These are phyloP conservation scores for Calocera viscosa DNA, from an alignment of 768 basidiomycete genomes.

Conservation along the genomic window DNA sequence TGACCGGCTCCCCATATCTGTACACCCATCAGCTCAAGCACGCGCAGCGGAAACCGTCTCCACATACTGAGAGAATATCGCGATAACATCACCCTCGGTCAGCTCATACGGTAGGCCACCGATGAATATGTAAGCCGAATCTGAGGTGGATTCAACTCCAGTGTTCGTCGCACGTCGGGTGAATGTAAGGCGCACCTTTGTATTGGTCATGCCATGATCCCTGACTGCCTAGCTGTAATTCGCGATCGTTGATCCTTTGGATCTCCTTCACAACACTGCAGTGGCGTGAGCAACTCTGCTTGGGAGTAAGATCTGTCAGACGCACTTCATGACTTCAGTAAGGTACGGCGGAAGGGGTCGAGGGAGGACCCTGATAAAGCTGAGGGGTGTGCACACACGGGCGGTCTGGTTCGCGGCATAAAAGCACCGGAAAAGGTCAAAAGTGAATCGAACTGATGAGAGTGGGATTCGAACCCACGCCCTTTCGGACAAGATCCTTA, in stretches of 20 bases:
- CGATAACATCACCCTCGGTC: conserved; percentile 94
- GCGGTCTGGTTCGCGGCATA: too few relatives aligned
- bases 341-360: not conserved
- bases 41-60: conserved; percentile 6
- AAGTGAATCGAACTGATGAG: too few relatives aligned
- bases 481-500: conserved; percentile 15
- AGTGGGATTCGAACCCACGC: conserved; percentile 16
- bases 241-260: conserved; percentile 79
- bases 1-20: conserved; percentile 94
- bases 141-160: conserved; percentile 28
- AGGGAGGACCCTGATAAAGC: not conserved
- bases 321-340: not conserved
- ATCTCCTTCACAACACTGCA: conserved; percentile 85
- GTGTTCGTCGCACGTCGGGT: not conserved
- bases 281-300: not conserved
- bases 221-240: conserved; percentile 62
- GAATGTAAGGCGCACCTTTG: conserved; percentile 41
- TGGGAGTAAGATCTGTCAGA: not conserved
- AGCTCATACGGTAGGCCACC: conserved; percentile 80
- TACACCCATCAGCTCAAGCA: conserved; percentile 2
- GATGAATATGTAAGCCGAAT: conserved; percentile 90
- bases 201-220: conserved; percentile 91
- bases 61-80: conserved; percentile 92
- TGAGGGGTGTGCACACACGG: not conserved
- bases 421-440: too few relatives aligned